These are phyloP conservation scores for Pseudogymnoascus sp. DNA, from an alignment of 2,329 filamentous ascomycete species.

Conservation along the genomic window DNA sequence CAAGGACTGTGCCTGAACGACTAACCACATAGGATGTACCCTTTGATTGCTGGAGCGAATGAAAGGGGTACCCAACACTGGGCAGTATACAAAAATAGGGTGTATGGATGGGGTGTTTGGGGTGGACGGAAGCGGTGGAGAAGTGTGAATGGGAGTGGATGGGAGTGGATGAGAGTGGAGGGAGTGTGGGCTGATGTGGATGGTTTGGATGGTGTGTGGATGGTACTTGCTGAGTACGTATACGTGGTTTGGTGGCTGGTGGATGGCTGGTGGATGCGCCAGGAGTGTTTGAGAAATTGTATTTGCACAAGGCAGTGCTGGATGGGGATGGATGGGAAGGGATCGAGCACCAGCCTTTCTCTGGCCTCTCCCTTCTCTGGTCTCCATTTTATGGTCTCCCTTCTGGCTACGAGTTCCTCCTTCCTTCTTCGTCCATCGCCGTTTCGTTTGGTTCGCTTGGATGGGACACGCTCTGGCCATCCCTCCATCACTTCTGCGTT, in stretches of 20 bases:
- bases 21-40: neutral
- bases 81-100: neutral
- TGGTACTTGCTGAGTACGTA: neutral
- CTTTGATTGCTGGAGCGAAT: neutral
- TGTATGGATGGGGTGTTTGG: neutral
- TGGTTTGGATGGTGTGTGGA: too few species aligned
- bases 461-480: neutral
- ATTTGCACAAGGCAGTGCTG: neutral
- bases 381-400: neutral
- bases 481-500: neutral
- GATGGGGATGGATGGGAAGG: neutral
- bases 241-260: neutral
- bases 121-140: neutral
- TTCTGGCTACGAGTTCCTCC: too few species aligned
- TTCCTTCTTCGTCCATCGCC: neutral
- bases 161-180: neutral
- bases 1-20: neutral
- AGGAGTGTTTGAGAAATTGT: conserved; percentile 4
- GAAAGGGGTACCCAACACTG: neutral
- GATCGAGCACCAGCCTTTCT: neutral
- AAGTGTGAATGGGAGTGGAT: neutral
- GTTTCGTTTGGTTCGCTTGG: neutral
- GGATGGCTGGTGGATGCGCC: neutral
- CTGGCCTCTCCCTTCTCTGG: too few species aligned
- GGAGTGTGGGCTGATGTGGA: neutral